phyloP scores from a whole-genome alignment of 1,284 basidiomycete species.

The Pyrrhoderma lamaoense region DNA sequence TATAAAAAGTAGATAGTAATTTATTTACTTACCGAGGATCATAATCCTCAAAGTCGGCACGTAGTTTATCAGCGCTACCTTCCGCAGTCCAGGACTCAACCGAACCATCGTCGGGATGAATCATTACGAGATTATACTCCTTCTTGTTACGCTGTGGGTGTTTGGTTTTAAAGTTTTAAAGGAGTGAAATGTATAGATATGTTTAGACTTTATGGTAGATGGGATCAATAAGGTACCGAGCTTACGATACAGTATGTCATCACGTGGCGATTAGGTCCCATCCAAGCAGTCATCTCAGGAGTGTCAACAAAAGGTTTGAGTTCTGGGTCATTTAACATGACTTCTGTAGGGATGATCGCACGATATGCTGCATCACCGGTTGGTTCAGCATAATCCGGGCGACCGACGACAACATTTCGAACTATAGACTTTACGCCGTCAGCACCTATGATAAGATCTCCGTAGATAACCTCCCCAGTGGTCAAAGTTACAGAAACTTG shows the following conservation, averaged over 20 bases:
- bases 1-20: neutral
- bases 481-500: slow-evolving; percentile 32
- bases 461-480: slow-evolving; percentile 36
- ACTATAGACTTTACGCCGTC: slow-evolving; percentile 46
- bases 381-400: slow-evolving; percentile 29
- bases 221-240: too few relatives aligned
- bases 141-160: slow-evolving; percentile 33
- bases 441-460: slow-evolving; percentile 46
- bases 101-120: slow-evolving; percentile 36
- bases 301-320: slow-evolving; percentile 33
- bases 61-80: slow-evolving; percentile 39
- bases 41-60: slow-evolving; percentile 36
- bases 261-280: slow-evolving; percentile 32
- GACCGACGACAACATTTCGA: slow-evolving; percentile 37
- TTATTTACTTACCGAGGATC: slow-evolving; percentile 32
- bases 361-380: slow-evolving; percentile 37
- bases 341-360: slow-evolving; percentile 29
- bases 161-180: neutral
- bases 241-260: slow-evolving; percentile 8
- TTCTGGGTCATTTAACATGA: slow-evolving; percentile 30
- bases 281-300: slow-evolving; percentile 36
- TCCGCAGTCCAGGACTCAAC: slow-evolving; percentile 41
- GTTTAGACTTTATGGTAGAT: neutral
- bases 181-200: neutral
- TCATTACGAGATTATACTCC: slow-evolving; percentile 37